These are phyloP conservation scores for Xylaria sp. DNA, from an alignment of 2,329 filamentous ascomycete species.

Conservation along the genomic window DNA sequence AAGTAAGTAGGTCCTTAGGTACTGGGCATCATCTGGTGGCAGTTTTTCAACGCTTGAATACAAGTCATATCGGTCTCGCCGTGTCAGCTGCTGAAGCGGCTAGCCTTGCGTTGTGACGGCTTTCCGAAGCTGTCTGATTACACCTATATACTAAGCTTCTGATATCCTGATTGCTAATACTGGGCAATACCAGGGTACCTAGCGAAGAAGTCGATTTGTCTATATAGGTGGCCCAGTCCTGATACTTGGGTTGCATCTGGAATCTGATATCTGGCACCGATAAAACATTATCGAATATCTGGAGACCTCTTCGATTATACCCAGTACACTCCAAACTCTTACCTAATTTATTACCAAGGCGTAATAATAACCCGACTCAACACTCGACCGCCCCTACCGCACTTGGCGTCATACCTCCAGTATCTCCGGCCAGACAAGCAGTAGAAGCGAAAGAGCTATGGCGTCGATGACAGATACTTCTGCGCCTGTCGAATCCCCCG, in stretches of 20 bases:
- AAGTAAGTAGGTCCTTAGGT: background rate
- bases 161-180: conserved; percentile 19
- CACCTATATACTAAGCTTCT: background rate
- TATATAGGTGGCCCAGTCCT: background rate
- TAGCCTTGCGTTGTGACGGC: background rate
- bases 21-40: background rate
- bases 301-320: background rate
- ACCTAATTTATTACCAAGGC: background rate
- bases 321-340: background rate
- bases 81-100: conserved; percentile 4
- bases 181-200: background rate
- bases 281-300: background rate
- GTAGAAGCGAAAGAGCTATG: conserved; percentile 26
- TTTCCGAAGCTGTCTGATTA: background rate
- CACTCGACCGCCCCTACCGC: background rate
- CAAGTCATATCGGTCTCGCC: background rate
- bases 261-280: background rate
- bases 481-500: conserved; percentile 25
- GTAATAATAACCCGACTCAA: background rate
- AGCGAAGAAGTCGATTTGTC: background rate
- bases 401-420: background rate
- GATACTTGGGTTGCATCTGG: no score
- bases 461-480: conserved; percentile 26
- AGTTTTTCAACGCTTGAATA: background rate
- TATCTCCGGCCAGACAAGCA: background rate